Evolutionary conservation across 768 basidiomycete species (phyloP).

Genomic region (Psilocybe subaeruginosa): DNA sequence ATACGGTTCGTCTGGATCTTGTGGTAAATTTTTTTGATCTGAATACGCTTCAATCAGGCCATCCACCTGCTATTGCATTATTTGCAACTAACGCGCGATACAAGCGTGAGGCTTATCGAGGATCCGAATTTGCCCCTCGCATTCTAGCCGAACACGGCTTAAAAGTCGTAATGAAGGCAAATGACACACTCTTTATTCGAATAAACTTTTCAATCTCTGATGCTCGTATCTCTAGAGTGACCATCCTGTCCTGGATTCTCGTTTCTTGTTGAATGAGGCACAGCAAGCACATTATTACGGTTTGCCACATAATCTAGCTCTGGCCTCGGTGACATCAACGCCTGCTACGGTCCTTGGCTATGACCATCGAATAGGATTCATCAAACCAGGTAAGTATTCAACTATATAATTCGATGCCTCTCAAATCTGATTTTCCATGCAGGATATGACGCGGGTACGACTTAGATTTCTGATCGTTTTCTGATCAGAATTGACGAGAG

Average conservation of each 20-base stretch:
- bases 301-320: conserved; percentile 61
- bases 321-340: conserved; percentile 71
- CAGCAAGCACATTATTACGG: conserved; percentile 80
- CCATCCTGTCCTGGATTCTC: conserved; percentile 63
- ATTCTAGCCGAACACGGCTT: conserved; percentile 71
- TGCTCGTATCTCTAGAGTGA: conserved; percentile 47
- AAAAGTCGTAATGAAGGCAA: conserved; percentile 73
- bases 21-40: neutral
- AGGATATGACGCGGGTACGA: conserved; percentile 71
- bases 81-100: conserved; percentile 62
- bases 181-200: neutral
- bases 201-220: neutral
- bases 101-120: conserved; percentile 81
- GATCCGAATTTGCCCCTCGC: conserved; percentile 76
- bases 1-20: conserved; percentile 42
- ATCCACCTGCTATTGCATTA: conserved; percentile 71
- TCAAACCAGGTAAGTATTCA: conserved; percentile 49
- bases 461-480: neutral
- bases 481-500: neutral
- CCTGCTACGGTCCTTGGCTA: conserved; percentile 73
- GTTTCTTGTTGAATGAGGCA: conserved; percentile 78
- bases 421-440: neutral
- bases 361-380: conserved; percentile 74
- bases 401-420: neutral
- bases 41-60: conserved; percentile 37